Evolutionary conservation across 116 monocot genomes (phyloP), one percentile per base, ranked within the genome.

Genomic region (Phalaenopsis hybrid): DNA sequence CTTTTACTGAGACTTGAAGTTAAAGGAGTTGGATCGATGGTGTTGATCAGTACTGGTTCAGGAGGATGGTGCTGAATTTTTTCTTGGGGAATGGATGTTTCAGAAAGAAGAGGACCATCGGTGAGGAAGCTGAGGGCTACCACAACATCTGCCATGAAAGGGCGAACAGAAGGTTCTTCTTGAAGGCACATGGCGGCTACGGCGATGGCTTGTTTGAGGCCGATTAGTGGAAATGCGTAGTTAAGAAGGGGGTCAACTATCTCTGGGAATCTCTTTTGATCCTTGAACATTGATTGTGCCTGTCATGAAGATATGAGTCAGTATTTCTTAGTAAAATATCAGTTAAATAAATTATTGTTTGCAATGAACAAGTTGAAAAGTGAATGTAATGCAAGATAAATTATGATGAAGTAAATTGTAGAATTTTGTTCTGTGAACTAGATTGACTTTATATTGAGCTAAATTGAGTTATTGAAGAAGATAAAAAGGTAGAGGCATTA

Each of bases 171-270:
- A 31, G 83, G 48, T 33, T 83, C 83, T 33, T 83, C 83, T 69
- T 83, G 83, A 7, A 83, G 83, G 77, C 83, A 83, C 83, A 83
- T 83, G 43, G 83, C 78, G 3, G 83, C 83, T 41, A 83, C 23
- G 8, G 61, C 83, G 34, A 83, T 69, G 20, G 69, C 78, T 78
- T 83, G 83, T 51, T 83, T 83, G 25, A 83, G 78, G 44, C 49
- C 61, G 41, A 77, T 83, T 50, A 20, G 10, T 68, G 83, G 83
- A 77, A 37, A 83, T 63, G 67, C 51, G 12, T 18, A 49, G 67
- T 83, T 69, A 16, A 83, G 78, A 28, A 70, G 50, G 4, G 78
- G 83, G 58, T 83, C 83, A 44, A 78, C 83, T 7, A 83, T 50
- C 50, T 83, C 83, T 61, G 83, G 69, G 69, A 67, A 83, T 43